Base-by-base conservation (phyloP, 768 basidiomycete genomes). In the Naematelia aurantialba region DNA sequence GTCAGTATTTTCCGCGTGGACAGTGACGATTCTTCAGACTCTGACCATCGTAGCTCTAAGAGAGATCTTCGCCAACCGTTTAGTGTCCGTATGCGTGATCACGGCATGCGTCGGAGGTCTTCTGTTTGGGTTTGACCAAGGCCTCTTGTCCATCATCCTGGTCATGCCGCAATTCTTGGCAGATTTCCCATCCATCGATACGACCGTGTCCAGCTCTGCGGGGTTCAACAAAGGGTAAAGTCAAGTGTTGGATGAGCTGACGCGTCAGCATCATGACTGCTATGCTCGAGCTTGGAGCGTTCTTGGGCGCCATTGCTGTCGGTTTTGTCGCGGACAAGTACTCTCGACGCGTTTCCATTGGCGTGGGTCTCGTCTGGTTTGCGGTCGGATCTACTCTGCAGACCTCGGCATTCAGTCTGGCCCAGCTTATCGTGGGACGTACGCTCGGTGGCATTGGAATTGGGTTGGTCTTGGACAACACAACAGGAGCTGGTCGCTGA, bases 81-180 rank as follows among this genome's bases (percentile, higher is more conserved):
- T n/a, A n/a, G n/a, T n/a, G n/a, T n/a, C n/a, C n/a, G n/a, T n/a
- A n/a, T n/a, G n/a, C n/a, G n/a, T n/a, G n/a, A n/a, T n/a, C n/a
- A n/a, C n/a, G n/a, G n/a, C n/a, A n/a, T n/a, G n/a, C n/a, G n/a
- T 50, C 22, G 48, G 48, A 5, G 48, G 48, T 14, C 24, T 50
- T 5, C 21, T 50, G 17, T 50, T 50, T 25, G 48, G 48, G 19
- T 21, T 50, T 24, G 48, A 50, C 30, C 60, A 61, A 46, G 60
- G 60, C 30, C 39, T 63, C 52, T 31, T 63, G 22, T 58, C 62
- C 46, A 12, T 58, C 58, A 21, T 49, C 19, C 22, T 51, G 13
- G 21, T 42, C 62, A 22, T 56, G 58, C 62, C 62, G 52, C 62
- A 59, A 49, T 29, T 63, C 48, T 19, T 59, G 27, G 1, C 55